A percentile compares a stretch with the other conserved stretches of the same genome.
Conservation (phyloP, 75 land plant species). For the Pinus taeda region DNA sequence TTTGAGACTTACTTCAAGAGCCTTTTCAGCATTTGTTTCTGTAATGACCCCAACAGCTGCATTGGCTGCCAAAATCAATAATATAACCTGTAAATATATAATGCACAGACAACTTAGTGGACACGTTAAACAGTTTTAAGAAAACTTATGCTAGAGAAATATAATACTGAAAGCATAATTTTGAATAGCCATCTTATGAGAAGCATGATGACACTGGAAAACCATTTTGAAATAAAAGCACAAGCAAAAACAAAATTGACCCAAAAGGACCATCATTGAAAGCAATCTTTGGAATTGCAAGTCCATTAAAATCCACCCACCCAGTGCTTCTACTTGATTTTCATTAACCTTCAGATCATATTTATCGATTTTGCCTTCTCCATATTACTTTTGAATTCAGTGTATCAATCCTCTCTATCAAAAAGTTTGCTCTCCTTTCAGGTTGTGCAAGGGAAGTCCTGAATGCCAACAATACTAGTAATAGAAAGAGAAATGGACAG, state of each 20-base stretch:
- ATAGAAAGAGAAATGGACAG: neutral
- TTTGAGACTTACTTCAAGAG: conserved; percentile 62
- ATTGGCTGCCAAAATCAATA: conserved; percentile 97
- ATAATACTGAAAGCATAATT: neutral
- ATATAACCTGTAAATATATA: conserved; percentile 62
- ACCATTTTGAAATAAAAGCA: neutral
- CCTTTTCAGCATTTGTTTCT: conserved; percentile 99
- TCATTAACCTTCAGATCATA: too few relatives aligned
- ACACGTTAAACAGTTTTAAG: neutral
- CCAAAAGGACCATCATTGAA: too few relatives aligned
- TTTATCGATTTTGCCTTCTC: too few relatives aligned
- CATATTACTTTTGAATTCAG: too few relatives aligned
- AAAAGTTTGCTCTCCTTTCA: too few relatives aligned
- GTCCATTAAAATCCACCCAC: too few relatives aligned
- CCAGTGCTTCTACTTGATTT: too few relatives aligned
- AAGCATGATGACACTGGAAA: neutral
- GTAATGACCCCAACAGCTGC: conserved; percentile 98
- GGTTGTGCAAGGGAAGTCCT: too few relatives aligned
- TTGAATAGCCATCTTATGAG: neutral
- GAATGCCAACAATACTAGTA: too few relatives aligned
- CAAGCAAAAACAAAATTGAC: too few relatives aligned
- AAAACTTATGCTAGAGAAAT: neutral
- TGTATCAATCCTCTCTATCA: too few relatives aligned
- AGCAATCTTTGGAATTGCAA: too few relatives aligned
- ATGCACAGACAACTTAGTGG: conserved; percentile 1